Evolutionary conservation across 768 basidiomycete species (phyloP).

Genomic region (Agrocybe pediades): DNA sequence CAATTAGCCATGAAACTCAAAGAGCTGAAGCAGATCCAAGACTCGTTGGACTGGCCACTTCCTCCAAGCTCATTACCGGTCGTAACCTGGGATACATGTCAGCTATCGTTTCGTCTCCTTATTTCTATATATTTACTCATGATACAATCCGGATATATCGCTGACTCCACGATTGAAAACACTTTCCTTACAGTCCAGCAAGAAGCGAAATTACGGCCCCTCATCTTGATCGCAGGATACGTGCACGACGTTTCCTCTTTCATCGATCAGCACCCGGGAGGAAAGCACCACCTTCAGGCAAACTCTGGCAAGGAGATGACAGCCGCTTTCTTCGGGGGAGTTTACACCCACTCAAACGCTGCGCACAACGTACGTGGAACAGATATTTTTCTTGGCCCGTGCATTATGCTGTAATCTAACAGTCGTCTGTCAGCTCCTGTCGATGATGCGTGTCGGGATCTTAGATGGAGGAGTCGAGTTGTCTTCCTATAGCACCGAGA

Average conservation of each 20-base stretch:
- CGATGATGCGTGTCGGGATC: conserved; percentile 63
- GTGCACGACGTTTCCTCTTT: conserved; percentile 84
- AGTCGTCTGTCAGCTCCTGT: conserved; percentile 37
- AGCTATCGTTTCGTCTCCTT: conserved; percentile 26
- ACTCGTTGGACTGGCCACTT: conserved; percentile 63
- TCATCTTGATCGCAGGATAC: conserved; percentile 82
- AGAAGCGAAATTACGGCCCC: conserved; percentile 61
- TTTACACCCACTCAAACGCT: conserved; percentile 62
- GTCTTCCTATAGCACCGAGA: not conserved
- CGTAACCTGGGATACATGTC: conserved; percentile 81
- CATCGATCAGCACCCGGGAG: conserved; percentile 80
- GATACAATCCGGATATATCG: no score
- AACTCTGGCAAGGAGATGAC: conserved; percentile 84
- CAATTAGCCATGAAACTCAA: conserved; percentile 84
- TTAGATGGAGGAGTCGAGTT: conserved; percentile 41
- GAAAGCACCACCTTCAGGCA: conserved; percentile 53
- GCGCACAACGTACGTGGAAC: conserved; percentile 45
- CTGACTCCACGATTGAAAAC: no score
- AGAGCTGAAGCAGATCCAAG: conserved; percentile 63
- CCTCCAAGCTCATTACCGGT: conserved; percentile 65
- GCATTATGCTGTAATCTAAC: not conserved
- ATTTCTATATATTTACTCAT: conserved; percentile 1
- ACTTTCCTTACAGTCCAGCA: conserved; percentile 52
- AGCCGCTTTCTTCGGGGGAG: conserved; percentile 78
- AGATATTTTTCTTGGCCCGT: not conserved